Percentiles rank a stretch among this genome's conserved stretches.
phyloP scores from a whole-genome alignment of 1,284 basidiomycete species.

The Moesziomyces antarcticus region DNA sequence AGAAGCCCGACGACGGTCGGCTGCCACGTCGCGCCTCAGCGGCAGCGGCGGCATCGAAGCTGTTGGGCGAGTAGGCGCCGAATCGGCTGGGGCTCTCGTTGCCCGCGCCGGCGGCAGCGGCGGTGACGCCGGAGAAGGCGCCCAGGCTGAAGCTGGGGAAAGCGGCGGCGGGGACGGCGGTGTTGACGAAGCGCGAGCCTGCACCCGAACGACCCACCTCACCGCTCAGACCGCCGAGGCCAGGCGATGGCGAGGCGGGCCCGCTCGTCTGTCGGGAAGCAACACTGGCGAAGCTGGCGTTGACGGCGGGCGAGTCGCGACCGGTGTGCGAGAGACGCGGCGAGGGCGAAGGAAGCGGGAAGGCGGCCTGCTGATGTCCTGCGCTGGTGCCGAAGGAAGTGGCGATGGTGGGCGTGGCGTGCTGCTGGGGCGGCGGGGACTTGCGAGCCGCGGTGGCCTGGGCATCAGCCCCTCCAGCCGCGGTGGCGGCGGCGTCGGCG shows the following conservation, averaged over 20 bases:
- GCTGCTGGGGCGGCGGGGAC: slow-evolving; percentile 72
- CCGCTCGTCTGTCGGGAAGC: slow-evolving; percentile 42
- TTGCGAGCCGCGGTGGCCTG: slow-evolving; percentile 27
- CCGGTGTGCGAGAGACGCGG: slow-evolving; percentile 41
- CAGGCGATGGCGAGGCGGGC: slow-evolving; percentile 36
- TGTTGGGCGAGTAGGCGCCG: slow-evolving; percentile 48
- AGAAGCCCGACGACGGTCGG: slow-evolving; percentile 56
- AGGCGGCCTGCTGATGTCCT: slow-evolving; percentile 28
- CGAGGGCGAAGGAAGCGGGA: slow-evolving; percentile 43
- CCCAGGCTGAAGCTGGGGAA: slow-evolving; percentile 52
- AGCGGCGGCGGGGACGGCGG: slow-evolving; percentile 25
- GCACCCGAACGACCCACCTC: slow-evolving; percentile 32
- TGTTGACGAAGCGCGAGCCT: slow-evolving; percentile 51
- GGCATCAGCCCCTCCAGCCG: slow-evolving; percentile 13
- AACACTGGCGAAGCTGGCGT: slow-evolving; percentile 29
- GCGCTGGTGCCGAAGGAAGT: slow-evolving; percentile 40
- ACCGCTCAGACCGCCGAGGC: slow-evolving; percentile 28
- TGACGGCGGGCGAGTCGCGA: slow-evolving; percentile 43
- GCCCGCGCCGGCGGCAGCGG: slow-evolving; percentile 16
- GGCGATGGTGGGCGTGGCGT: slow-evolving; percentile 39
- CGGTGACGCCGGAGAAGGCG: slow-evolving; percentile 35
- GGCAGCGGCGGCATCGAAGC: slow-evolving; percentile 29
- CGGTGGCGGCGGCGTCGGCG: slow-evolving; percentile 4
- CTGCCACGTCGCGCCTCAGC: slow-evolving; percentile 33
- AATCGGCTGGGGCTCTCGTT: slow-evolving; percentile 51